A percentile compares a stretch with the other conserved stretches of the same genome.
Evolutionary conservation across 495 filamentous ascomycete genomes (phyloP).

Genomic region (Trichoderma reesei): DNA sequence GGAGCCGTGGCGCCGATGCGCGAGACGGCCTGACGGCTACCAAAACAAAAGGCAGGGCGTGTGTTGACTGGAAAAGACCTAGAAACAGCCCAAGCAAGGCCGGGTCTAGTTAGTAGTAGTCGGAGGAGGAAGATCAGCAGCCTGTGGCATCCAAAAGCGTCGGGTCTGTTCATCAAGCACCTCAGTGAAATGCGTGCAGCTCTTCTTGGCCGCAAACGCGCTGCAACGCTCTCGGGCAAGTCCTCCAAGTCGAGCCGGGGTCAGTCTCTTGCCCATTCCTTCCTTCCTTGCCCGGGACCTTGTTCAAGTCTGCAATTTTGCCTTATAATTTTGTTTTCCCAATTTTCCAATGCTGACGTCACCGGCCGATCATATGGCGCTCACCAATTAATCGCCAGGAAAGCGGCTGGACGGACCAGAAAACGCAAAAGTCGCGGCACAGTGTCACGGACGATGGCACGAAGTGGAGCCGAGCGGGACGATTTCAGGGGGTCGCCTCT

Average conservation of each 20-base stretch:
- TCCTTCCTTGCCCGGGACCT: not conserved
- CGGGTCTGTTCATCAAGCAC: too few relatives aligned
- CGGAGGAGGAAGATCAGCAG: not conserved
- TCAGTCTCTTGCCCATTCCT: too few relatives aligned
- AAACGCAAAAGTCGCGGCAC: conserved; percentile 8
- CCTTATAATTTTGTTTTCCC: not conserved
- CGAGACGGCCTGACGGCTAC: not conserved
- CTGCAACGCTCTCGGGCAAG: too few relatives aligned
- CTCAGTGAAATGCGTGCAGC: too few relatives aligned
- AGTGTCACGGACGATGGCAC: conserved; percentile 1
- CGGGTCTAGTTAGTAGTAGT: not conserved
- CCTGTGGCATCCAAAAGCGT: not conserved
- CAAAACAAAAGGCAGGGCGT: not conserved
- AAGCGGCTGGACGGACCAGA: not conserved
- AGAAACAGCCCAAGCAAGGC: not conserved
- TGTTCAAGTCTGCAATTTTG: not conserved
- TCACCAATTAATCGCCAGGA: not conserved
- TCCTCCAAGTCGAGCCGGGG: too few relatives aligned
- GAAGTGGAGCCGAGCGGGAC: not conserved
- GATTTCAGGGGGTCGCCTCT: not conserved
- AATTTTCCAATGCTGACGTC: conserved; percentile 2
- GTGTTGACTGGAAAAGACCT: not conserved
- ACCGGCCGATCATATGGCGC: conserved; percentile 6
- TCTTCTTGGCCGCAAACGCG: too few relatives aligned
- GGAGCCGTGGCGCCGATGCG: conserved; percentile 1